Percentiles rank a stretch among this genome's conserved stretches.
Evolutionary conservation across 305 asterid species (phyloP).

Genomic region (Fraxinus latifolia): DNA sequence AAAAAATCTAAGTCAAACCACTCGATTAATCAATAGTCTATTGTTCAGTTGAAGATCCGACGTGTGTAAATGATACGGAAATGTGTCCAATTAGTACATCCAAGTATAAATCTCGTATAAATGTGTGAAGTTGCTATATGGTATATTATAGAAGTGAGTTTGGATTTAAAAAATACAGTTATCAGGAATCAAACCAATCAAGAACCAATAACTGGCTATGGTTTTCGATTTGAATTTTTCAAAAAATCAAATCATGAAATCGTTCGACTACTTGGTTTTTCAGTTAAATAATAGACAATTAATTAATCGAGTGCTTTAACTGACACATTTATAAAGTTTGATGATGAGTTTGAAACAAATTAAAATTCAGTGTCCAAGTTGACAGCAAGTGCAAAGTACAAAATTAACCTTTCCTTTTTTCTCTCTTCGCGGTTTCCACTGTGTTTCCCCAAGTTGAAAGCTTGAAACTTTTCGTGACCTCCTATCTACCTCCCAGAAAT

Average conservation of each 20-base stretch:
- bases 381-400: not conserved
- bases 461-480: conserved; percentile 34
- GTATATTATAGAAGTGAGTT: no score
- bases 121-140: not conserved
- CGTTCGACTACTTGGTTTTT: not conserved
- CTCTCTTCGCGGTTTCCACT: not conserved
- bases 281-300: not conserved
- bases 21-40: not conserved
- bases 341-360: not conserved
- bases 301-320: not conserved
- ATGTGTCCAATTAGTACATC: not conserved
- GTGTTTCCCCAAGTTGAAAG: not conserved
- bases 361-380: not conserved
- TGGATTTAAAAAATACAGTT: no score
- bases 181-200: no score
- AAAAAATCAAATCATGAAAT: not conserved
- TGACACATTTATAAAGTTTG: not conserved
- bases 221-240: not conserved
- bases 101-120: not conserved
- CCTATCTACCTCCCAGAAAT: conserved; percentile 22
- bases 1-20: not conserved
- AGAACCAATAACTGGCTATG: not conserved
- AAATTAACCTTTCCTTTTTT: not conserved
- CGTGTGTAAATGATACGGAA: not conserved
- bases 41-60: not conserved